Evolutionary conservation across 306 rosid species (phyloP).

Genomic region (Rosa chinensis): DNA sequence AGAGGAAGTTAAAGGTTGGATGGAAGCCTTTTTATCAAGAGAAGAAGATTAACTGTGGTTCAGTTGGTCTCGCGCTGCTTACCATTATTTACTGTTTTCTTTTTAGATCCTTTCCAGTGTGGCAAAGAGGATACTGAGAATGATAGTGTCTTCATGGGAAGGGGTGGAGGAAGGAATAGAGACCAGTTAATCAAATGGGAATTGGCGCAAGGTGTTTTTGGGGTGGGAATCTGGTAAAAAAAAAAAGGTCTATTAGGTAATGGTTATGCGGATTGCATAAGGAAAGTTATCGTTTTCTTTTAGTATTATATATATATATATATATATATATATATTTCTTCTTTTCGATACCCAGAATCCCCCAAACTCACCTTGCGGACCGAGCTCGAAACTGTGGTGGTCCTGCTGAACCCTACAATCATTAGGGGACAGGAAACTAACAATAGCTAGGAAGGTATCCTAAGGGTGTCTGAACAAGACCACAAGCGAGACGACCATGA

Average conservation of each 20-base stretch:
- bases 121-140: not conserved
- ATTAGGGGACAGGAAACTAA: not conserved
- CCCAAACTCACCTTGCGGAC: not conserved
- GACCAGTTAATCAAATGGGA: not conserved
- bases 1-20: not conserved
- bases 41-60: not conserved
- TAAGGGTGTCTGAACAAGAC: not conserved
- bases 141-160: not conserved
- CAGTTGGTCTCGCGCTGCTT: not conserved
- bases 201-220: not conserved
- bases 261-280: not conserved
- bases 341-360: not conserved
- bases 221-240: not conserved
- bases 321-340: not conserved
- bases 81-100: not conserved
- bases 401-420: not conserved
- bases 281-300: not conserved
- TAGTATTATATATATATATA: not conserved
- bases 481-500: not conserved
- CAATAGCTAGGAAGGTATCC: not conserved
- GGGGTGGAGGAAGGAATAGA: not conserved
- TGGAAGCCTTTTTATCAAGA: not conserved
- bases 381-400: not conserved
- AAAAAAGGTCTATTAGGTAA: not conserved
- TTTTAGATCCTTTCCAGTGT: not conserved